Conservation (phyloP, 2,329 filamentous ascomycete species). For the Pleurostoma richardsiae region DNA sequence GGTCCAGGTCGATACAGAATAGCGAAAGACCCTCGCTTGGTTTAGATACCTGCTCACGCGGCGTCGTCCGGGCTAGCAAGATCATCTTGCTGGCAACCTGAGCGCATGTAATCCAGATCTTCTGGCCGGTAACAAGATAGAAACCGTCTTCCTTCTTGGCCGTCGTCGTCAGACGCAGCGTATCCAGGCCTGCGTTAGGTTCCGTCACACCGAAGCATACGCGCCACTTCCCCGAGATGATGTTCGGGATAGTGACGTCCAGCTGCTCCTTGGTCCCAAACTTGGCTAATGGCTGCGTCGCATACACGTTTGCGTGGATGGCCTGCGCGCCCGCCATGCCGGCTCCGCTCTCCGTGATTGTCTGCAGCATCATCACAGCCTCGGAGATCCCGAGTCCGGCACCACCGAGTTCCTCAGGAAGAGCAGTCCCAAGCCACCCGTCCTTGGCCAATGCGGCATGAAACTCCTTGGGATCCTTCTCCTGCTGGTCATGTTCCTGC, state of each 20-base stretch:
- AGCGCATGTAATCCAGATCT: slow-evolving; percentile 86
- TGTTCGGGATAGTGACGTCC: slow-evolving; percentile 58
- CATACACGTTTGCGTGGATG: slow-evolving; percentile 65
- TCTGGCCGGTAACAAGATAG: slow-evolving; percentile 71
- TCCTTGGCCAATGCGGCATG: slow-evolving; percentile 69
- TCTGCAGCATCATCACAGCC: slow-evolving; percentile 84
- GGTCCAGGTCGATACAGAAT: slow-evolving; percentile 76
- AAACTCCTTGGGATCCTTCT: slow-evolving; percentile 68
- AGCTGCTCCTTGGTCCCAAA: slow-evolving; percentile 66
- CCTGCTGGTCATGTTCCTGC: slow-evolving; percentile 66
- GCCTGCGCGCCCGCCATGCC: slow-evolving; percentile 68
- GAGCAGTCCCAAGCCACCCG: slow-evolving; percentile 77
- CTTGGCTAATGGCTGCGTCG: slow-evolving; percentile 68
- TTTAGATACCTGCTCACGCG: slow-evolving; percentile 61
- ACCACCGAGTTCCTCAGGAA: slow-evolving; percentile 71
- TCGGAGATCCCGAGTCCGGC: slow-evolving; percentile 74
- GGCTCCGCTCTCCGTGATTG: slow-evolving; percentile 71
- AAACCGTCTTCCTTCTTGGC: slow-evolving; percentile 53
- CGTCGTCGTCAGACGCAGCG: slow-evolving; percentile 61
- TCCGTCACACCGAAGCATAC: slow-evolving; percentile 85
- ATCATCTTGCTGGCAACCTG: slow-evolving; percentile 83
- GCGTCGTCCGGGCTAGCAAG: slow-evolving; percentile 70
- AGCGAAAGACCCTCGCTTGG: slow-evolving; percentile 72
- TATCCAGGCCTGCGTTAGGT: slow-evolving; percentile 75
- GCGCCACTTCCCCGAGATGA: slow-evolving; percentile 67